Evolutionary conservation across 2,329 filamentous ascomycete species (phyloP).

Genomic region (Xylaria sp.): DNA sequence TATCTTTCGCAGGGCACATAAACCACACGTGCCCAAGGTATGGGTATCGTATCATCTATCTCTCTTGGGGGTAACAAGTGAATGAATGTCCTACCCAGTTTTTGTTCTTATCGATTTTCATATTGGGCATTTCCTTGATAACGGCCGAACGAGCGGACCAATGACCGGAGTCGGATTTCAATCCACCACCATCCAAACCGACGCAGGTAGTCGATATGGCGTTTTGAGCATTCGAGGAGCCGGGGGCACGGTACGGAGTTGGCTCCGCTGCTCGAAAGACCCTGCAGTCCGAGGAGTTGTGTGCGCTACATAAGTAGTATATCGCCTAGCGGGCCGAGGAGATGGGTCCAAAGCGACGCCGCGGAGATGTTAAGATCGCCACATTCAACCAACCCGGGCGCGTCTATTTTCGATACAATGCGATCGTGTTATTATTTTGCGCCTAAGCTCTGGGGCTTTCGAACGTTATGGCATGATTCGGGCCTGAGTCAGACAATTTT

Average conservation of each 20-base stretch:
- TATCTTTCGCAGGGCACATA: background rate
- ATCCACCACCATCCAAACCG: background rate
- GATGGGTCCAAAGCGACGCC: constrained; percentile 21
- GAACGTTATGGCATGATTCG: constrained; percentile 32
- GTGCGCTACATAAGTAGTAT: no score
- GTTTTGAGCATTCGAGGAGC: background rate
- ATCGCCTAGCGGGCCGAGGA: constrained; percentile 10
- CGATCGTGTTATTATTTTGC: background rate
- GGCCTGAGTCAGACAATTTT: background rate
- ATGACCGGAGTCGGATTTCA: background rate
- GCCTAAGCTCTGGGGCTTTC: constrained; percentile 1
- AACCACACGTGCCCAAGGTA: background rate
- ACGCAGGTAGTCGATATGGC: background rate
- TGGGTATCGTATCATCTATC: background rate
- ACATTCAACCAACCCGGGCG: no score
- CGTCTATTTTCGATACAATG: no score
- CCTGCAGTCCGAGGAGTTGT: constrained; percentile 18
- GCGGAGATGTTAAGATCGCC: constrained; percentile 30
- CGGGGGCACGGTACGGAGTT: background rate
- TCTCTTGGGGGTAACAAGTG: background rate
- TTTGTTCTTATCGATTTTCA: constrained; percentile 1
- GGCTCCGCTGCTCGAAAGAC: background rate
- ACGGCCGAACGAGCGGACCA: background rate
- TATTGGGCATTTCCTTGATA: background rate
- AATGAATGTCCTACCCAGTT: background rate